Evolutionary conservation across 2,329 filamentous ascomycete genomes (phyloP).

Genomic region (Alternaria angustiovoidea): DNA sequence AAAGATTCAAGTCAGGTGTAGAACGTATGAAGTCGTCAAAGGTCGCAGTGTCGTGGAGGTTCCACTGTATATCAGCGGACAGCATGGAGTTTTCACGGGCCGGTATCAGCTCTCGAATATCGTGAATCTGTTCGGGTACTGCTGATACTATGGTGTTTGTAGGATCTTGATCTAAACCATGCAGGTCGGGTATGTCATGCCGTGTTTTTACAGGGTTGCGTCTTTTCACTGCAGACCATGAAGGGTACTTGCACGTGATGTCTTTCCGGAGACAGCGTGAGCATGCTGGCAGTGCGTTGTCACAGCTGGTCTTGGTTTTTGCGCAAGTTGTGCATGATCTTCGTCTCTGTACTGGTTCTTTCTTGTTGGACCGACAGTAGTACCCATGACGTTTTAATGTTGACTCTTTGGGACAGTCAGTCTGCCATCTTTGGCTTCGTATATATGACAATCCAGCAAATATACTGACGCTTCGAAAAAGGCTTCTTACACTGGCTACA

Average conservation of each 20-base stretch:
- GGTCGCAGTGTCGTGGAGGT: neutral
- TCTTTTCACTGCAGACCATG: neutral
- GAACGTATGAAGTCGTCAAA: neutral
- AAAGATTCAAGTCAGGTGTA: neutral
- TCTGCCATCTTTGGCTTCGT: neutral
- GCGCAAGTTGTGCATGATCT: conserved; percentile 14
- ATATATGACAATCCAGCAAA: neutral
- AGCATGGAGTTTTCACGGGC: neutral
- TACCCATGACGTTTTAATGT: conserved; percentile 7
- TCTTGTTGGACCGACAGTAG: neutral
- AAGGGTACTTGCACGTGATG: conserved; percentile 2
- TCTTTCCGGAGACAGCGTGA: conserved; percentile 6
- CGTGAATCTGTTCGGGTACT: neutral
- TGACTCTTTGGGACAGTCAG: neutral
- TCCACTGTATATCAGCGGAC: neutral
- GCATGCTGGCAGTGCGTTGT: conserved; percentile 3
- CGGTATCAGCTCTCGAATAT: neutral
- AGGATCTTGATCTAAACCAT: neutral
- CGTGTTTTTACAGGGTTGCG: neutral
- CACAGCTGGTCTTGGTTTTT: conserved; percentile 9
- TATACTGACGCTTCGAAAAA: conserved; percentile 2
- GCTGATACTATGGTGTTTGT: neutral
- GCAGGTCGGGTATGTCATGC: neutral
- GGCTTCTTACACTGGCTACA: conserved; percentile 8
- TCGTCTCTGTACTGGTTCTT: neutral